These are phyloP conservation scores for Tagetes patula DNA, from an alignment of 129 eudicot species.

Conservation along the genomic window DNA sequence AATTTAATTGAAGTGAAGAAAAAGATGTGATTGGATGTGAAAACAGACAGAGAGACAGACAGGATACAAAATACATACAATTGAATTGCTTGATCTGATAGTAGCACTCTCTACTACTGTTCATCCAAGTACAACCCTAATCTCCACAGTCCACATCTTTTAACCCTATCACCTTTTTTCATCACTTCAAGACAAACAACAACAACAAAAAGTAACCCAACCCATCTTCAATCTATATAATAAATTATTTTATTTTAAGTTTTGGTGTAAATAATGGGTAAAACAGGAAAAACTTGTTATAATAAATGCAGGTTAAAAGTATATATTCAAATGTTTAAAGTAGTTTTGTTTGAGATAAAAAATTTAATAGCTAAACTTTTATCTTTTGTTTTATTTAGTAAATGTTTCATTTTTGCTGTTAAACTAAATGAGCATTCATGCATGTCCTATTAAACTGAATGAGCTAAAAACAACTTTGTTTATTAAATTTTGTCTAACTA, in stretches of 20 bases:
- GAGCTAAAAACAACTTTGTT: too few relatives aligned
- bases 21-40: slow-evolving; percentile 27
- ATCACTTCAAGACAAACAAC: slow-evolving; percentile 20
- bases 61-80: slow-evolving; percentile 30
- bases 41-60: slow-evolving; percentile 17
- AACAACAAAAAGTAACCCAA: neutral
- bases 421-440: too few relatives aligned
- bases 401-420: too few relatives aligned
- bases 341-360: neutral
- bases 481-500: too few relatives aligned
- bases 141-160: slow-evolving; percentile 10
- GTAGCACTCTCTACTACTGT: slow-evolving; percentile 35
- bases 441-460: too few relatives aligned
- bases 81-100: slow-evolving; percentile 40
- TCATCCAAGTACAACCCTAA: slow-evolving; percentile 37
- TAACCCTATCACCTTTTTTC: slow-evolving; percentile 9
- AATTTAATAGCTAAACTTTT: too few relatives aligned
- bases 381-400: too few relatives aligned
- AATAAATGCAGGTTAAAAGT: neutral
- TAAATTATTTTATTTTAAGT: neutral
- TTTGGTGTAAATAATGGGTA: neutral
- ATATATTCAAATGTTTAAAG: neutral
- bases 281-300: slow-evolving; percentile 9
- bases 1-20: slow-evolving; percentile 27
- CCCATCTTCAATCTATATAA: neutral